Base-by-base conservation (phyloP, 352 stramenopile species). In the Blastocystis sp. region DNA sequence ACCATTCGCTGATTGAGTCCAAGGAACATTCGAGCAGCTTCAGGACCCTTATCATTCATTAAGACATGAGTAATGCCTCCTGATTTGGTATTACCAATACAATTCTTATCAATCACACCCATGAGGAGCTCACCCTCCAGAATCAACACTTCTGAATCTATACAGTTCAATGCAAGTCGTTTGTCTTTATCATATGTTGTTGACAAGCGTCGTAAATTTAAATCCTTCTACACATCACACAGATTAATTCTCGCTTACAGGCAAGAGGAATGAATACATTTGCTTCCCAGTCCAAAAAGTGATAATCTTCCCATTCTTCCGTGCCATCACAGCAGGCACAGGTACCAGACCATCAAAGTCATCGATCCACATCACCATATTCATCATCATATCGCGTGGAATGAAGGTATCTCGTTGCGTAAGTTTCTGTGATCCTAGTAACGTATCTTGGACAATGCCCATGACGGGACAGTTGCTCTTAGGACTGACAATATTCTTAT, bases 91-190 rank as follows among this genome's bases (percentile, higher is more conserved):
- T 94, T 97, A 88, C 96, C 97, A 89, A 99, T 97, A 24, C 94
- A 96, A 89, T 98, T 98, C 91, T 99, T 99, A 90, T 99, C 96
- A 90, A 99, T 96, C 46, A 97, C 97, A 88, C 97, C 97, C 88
- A 94, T 93, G 16, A 99, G 88, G 0, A 99, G 88, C 88, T 98
- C 94, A 77, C 96, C 96, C 74, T 97, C 93, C 85, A 98, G 92
- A 43, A 99, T 97, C 75, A 97, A 94, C n/a, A 99, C 96, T 69
- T 94, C 89, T 67, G 95, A 97, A 88, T 99, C 96, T 46, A 97
- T 94, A 29, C 93, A 92, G 91, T 97, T 96, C 49, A 98, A 39
- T 19, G 92, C 90, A 86, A 95, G 91, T 88, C 89, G 89, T 63
- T 94, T 93, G 59, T 95, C 93, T 61, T 95, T 96, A 57, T 96